phyloP scores from a whole-genome alignment of 805 yeast species.

The Myxozyma udenii region DNA sequence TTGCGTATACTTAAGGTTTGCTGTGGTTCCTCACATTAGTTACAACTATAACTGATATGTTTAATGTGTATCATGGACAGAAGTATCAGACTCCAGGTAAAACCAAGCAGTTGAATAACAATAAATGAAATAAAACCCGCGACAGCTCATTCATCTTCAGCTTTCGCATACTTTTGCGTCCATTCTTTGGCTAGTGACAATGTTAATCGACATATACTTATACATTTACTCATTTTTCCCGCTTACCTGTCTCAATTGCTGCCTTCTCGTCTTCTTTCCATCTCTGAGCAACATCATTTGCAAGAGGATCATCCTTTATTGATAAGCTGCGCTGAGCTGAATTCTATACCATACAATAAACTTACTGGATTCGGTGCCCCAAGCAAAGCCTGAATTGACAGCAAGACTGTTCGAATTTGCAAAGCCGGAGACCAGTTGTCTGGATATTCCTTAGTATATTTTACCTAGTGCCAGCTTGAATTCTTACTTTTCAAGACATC shows the following conservation, averaged over 20 bases:
- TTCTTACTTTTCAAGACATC: slow-evolving; percentile 76
- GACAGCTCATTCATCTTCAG: too few relatives aligned
- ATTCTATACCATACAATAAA: background rate
- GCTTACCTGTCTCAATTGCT: slow-evolving; percentile 74
- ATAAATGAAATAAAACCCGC: too few relatives aligned
- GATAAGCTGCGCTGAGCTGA: background rate
- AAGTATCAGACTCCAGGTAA: too few relatives aligned
- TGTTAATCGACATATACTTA: too few relatives aligned
- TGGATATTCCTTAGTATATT: too few relatives aligned
- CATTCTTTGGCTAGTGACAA: slow-evolving; percentile 46
- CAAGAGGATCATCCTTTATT: slow-evolving; percentile 78
- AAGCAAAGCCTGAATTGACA: slow-evolving; percentile 87
- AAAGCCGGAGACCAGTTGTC: slow-evolving; percentile 97
- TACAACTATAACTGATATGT: too few relatives aligned
- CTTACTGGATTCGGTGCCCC: slow-evolving; percentile 86
- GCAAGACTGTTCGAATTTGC: slow-evolving; percentile 86
- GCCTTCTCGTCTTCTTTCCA: slow-evolving; percentile 83
- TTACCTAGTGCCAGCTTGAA: too few relatives aligned
- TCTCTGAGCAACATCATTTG: slow-evolving; percentile 95
- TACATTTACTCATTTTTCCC: too few relatives aligned
- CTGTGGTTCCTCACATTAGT: too few relatives aligned
- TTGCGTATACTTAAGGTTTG: too few relatives aligned
- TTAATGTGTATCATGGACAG: too few relatives aligned
- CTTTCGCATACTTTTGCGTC: slow-evolving; percentile 69
- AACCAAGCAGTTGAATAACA: too few relatives aligned